These are phyloP conservation scores for Globomyces pollinis-pini DNA, from an alignment of 192 early-diverging fungal species.

Conservation along the genomic window DNA sequence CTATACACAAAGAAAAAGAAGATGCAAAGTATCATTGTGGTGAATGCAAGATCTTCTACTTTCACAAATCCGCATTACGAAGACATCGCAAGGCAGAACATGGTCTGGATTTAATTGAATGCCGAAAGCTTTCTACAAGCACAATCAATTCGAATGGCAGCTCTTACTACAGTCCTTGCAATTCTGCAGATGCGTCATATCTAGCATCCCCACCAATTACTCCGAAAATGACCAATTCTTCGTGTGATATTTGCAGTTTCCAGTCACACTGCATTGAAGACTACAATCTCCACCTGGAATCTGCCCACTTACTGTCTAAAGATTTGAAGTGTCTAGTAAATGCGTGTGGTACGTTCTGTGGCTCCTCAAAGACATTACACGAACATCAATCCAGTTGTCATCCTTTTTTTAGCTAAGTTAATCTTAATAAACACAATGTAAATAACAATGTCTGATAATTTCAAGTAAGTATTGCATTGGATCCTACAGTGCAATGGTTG, in stretches of 20 bases:
- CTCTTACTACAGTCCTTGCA: background rate
- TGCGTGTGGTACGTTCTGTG: background rate
- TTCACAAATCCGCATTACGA: slow-evolving; percentile 1
- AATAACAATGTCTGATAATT: no score
- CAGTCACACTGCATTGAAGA: background rate
- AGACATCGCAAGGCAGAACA: slow-evolving; percentile 3
- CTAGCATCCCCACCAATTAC: background rate
- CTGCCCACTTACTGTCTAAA: background rate
- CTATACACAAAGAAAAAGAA: background rate
- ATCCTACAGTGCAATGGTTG: no score
- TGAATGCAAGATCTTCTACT: background rate
- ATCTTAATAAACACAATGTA: no score
- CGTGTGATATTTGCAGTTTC: background rate
- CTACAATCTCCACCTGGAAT: background rate
- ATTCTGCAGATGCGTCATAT: background rate
- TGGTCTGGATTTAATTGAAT: no score
- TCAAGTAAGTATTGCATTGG: no score
- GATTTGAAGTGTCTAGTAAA: background rate
- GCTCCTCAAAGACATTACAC: no score
- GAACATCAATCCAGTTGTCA: no score
- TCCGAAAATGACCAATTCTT: no score
- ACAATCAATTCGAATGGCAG: background rate
- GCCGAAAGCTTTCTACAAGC: background rate
- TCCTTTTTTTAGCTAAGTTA: no score
- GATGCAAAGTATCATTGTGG: background rate